Conservation (phyloP, 768 basidiomycete genomes). For the Lyophyllum semitale region DNA sequence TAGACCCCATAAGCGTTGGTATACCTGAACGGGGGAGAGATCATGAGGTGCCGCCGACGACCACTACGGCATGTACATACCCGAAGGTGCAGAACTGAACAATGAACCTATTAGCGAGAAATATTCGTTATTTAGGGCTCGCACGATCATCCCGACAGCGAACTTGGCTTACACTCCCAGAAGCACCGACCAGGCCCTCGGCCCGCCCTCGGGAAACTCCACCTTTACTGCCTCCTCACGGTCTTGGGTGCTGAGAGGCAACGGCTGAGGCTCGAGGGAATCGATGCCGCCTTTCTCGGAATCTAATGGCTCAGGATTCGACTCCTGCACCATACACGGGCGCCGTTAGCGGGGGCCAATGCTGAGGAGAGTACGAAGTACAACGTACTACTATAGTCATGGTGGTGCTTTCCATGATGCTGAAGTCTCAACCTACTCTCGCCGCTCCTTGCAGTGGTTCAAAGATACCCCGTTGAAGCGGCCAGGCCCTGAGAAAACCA, state of each 20-base stretch:
- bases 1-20: conserved; percentile 25
- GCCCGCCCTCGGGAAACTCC: conserved; percentile 25
- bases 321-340: background rate
- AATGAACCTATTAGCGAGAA: conserved; percentile 15
- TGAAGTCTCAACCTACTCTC: background rate
- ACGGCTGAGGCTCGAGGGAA: background rate
- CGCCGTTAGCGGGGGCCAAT: background rate
- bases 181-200: conserved; percentile 23
- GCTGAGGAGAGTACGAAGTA: background rate
- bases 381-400: background rate
- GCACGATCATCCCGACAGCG: background rate
- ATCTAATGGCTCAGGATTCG: background rate
- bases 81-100: conserved; percentile 27
- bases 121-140: background rate
- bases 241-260: background rate
- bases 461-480: too few species aligned
- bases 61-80: conserved; percentile 8
- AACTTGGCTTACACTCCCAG: conserved; percentile 23
- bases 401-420: background rate
- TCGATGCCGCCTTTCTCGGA: background rate
- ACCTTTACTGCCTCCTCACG: background rate
- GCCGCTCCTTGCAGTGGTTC: too few species aligned
- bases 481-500: background rate
- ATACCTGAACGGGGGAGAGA: conserved; percentile 13
- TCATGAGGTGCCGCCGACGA: background rate